Conservation (phyloP, 495 filamentous ascomycete species). For the Talaromyces liani region DNA sequence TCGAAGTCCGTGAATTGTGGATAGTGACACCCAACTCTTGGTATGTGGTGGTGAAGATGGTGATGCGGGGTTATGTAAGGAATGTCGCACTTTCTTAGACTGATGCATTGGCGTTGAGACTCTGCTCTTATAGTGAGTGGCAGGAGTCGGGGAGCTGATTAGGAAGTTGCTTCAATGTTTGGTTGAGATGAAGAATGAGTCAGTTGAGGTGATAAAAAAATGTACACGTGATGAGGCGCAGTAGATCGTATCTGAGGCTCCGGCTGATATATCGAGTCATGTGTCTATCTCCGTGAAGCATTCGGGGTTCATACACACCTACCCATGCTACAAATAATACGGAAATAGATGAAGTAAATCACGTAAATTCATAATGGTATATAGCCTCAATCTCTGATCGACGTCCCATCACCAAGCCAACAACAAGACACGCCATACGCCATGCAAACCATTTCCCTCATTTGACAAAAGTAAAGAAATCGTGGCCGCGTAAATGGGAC, state of each 20-base stretch:
- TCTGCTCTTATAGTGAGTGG: not conserved
- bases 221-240: conserved; percentile 2
- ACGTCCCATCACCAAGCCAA: not conserved
- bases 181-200: not conserved
- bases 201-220: not conserved
- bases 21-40: not conserved
- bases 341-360: not conserved
- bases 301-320: not conserved
- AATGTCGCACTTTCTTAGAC: not conserved
- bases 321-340: not conserved
- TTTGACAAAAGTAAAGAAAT: not conserved
- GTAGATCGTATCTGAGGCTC: not conserved
- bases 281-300: not conserved
- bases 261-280: not conserved
- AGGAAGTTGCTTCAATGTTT: not conserved
- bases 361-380: conserved; percentile 8
- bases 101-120: not conserved
- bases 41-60: not conserved
- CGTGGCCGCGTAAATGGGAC: not conserved
- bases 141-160: not conserved
- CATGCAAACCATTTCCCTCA: not conserved
- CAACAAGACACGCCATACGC: conserved; percentile 4
- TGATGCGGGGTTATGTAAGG: not conserved
- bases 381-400: conserved; percentile 5
- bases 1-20: not conserved